Evolutionary conservation across 441 rosid genomes (phyloP), one percentile per base, ranked within the genome.

Genomic region (Capsella rubella): DNA sequence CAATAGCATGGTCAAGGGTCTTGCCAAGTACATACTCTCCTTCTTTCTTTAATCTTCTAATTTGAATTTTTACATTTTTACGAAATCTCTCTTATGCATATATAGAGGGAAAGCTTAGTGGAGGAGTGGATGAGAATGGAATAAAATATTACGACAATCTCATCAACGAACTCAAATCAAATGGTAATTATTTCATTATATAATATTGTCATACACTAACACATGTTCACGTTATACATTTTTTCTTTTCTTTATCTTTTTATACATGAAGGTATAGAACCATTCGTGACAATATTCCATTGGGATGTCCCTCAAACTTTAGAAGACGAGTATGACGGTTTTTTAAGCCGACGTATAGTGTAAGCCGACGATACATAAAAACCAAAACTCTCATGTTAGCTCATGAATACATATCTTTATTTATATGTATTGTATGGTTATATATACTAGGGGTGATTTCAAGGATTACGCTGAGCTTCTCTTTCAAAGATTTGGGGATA

Each of bases 231-330:
- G 25, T 21, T 21, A 21, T 2, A 21, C 2, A 21, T 21, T 21
- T 21, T 21, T 21, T 21, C 25, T 21, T 2, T 21, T 21, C 25
- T 21, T 21, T 21, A 21, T 21, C 25, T 21, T 21, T 21, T 21
- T 21, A 21, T 21, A 21, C 25, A 21, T 21, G 25, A 21, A 46
- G 51, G 51, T 21, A 46, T 46, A 46, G 51, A 46, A 46, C 51
- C 51, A 46, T 46, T n/a, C 21, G 51, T 46, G 51, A n/a, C 51
- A 46, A 46, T 46, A 46, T 46, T 15, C 21, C 51, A 46, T 15
- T n/a, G 51, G 51, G 51, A 15, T 46, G 51, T 46, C 51, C 51
- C 51, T 10, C 51, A 46, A 46, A 15, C 51, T n/a, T 46, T 46
- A 46, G 51, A 46, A 46, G 51, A 46, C 4, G 51, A 46, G 21